Evolutionary conservation across 129 eudicot genomes (phyloP).

Genomic region (Tagetes erecta): DNA sequence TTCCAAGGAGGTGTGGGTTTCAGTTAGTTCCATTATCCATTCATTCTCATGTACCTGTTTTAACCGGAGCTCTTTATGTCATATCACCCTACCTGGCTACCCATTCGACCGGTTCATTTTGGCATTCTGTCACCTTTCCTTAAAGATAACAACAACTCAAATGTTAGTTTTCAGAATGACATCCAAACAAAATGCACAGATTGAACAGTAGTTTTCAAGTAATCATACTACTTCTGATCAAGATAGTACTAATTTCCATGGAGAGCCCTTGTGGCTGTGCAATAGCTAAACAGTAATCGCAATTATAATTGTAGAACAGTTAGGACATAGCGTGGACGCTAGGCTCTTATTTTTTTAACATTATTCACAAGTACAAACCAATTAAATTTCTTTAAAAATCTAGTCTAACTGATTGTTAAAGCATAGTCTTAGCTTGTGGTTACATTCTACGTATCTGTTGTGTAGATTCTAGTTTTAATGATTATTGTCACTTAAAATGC

Average conservation of each 20-base stretch:
- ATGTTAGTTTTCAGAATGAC: not conserved
- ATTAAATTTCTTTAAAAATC: not conserved
- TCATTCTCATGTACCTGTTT: not conserved
- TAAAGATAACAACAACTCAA: not conserved
- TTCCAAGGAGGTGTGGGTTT: not conserved
- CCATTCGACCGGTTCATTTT: not conserved
- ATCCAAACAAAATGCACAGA: not conserved
- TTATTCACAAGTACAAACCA: not conserved
- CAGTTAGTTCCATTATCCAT: not conserved
- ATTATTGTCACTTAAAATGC: constrained; percentile 11
- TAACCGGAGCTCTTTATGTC: not conserved
- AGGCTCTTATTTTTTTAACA: not conserved
- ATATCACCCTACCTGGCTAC: not conserved
- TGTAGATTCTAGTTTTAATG: not conserved
- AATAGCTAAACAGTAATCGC: not conserved
- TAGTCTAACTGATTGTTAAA: not conserved
- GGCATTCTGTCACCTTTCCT: not conserved
- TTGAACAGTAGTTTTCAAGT: not conserved
- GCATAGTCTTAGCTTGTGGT: not conserved
- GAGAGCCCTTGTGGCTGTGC: not conserved
- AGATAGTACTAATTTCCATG: not conserved
- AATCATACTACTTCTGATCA: not conserved
- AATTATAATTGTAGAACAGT: not conserved
- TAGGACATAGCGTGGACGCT: not conserved
- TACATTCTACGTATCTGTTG: constrained; percentile 2